These are phyloP conservation scores for Wickerhamia fluorescens DNA, from an alignment of 805 yeast genomes.

Conservation along the genomic window DNA sequence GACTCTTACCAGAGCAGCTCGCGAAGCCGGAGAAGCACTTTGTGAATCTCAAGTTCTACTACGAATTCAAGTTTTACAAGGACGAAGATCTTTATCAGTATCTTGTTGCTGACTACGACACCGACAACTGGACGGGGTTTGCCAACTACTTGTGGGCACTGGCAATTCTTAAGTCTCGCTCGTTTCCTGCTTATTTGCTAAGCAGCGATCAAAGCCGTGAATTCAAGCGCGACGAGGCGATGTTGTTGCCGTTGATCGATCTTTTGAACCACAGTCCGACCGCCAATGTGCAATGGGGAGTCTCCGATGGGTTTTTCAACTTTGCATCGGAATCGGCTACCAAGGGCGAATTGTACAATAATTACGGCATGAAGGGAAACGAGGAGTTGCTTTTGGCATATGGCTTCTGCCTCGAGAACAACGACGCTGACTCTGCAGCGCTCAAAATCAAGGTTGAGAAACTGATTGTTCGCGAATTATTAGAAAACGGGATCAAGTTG, in stretches of 20 bases:
- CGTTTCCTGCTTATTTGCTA: conserved; percentile 71
- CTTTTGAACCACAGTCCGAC: conserved; percentile 64
- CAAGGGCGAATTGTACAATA: conserved; percentile 54
- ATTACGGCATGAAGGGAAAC: conserved; percentile 84
- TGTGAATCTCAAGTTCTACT: conserved; percentile 36
- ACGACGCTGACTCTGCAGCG: conserved; percentile 51
- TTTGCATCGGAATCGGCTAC: conserved; percentile 32
- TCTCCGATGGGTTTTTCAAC: conserved; percentile 21
- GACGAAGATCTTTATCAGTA: conserved; percentile 29
- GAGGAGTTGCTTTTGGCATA: conserved; percentile 76
- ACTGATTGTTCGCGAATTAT: conserved; percentile 22
- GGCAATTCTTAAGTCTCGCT: conserved; percentile 64
- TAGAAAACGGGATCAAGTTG: conserved; percentile 28
- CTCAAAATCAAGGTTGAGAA: conserved; percentile 52
- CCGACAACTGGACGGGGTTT: conserved; percentile 54
- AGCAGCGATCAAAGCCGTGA: conserved; percentile 14
- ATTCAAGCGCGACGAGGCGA: conserved; percentile 42
- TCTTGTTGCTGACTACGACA: conserved; percentile 11
- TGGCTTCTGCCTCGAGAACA: conserved; percentile 63
- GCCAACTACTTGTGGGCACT: conserved; percentile 71
- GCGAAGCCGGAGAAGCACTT: conserved; percentile 28
- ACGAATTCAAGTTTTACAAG: conserved; percentile 33
- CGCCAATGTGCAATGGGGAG: conserved; percentile 59
- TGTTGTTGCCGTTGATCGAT: conserved; percentile 75
- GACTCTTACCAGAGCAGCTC: conserved; percentile 21